These are phyloP conservation scores for Phytophthora boehmeriae DNA, from an alignment of 352 stramenopile species.

Conservation along the genomic window DNA sequence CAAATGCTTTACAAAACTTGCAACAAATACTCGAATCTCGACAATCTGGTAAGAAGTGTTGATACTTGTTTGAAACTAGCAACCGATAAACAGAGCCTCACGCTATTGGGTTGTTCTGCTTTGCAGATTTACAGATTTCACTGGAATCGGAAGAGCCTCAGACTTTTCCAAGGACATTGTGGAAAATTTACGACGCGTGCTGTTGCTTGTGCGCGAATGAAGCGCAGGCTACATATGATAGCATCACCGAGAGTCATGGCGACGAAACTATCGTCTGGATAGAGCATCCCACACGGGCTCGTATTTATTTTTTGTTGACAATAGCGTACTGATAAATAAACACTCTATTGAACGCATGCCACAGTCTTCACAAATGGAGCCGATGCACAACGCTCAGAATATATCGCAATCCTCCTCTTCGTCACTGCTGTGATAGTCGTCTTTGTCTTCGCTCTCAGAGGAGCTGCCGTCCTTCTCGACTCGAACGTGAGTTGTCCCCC, in stretches of 20 bases:
- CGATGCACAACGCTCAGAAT: constrained; percentile 10
- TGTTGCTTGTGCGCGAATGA: constrained; percentile 36
- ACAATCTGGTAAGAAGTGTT: constrained; percentile 20
- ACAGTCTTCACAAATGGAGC: too few relatives aligned
- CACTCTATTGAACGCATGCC: neutral
- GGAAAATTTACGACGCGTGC: constrained; percentile 33
- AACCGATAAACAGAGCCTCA: neutral
- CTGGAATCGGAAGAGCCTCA: neutral
- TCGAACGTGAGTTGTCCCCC: constrained; percentile 65
- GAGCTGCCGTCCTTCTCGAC: constrained; percentile 60
- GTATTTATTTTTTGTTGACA: constrained; percentile 1
- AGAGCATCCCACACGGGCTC: constrained; percentile 1
- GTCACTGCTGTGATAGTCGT: constrained; percentile 37
- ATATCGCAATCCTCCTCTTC: constrained; percentile 37
- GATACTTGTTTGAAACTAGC: neutral
- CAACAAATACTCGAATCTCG: constrained; percentile 32
- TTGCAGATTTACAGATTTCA: constrained; percentile 3
- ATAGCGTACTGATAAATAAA: constrained; percentile 33
- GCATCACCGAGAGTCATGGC: too few relatives aligned
- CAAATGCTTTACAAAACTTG: constrained; percentile 35
- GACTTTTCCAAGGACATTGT: constrained; percentile 14
- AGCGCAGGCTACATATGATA: neutral
- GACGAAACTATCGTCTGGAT: too few relatives aligned
- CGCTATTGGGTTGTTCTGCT: neutral
- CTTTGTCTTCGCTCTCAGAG: constrained; percentile 49